Conservation (phyloP, 164 flowering plant genomes). For the Euptelea pleiosperma region DNA sequence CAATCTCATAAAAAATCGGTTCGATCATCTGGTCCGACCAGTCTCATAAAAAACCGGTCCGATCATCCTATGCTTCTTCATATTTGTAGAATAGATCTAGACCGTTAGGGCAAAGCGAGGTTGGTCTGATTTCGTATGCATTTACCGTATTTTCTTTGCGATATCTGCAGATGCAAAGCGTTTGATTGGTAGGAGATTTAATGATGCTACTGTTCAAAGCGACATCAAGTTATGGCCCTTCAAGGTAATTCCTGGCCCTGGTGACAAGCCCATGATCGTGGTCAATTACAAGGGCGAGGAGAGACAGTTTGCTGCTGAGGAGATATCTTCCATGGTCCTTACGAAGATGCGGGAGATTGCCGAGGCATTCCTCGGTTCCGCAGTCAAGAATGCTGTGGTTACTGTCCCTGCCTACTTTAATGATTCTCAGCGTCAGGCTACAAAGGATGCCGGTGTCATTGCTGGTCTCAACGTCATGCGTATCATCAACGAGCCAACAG, state of each 20-base stretch:
- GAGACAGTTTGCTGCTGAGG: constrained; percentile 62
- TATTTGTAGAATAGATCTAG: no score
- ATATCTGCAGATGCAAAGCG: constrained; percentile 46
- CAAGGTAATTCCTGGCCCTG: constrained; percentile 44
- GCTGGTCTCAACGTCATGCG: constrained; percentile 66
- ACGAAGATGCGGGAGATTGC: constrained; percentile 65
- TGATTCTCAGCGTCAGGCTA: constrained; percentile 67
- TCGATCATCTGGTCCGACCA: no score
- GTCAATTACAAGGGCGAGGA: constrained; percentile 52
- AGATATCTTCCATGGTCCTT: constrained; percentile 61
- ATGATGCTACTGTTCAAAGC: constrained; percentile 42
- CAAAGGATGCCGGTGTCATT: constrained; percentile 69
- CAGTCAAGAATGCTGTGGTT: constrained; percentile 60
- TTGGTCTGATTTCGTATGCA: no score
- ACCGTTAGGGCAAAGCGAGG: no score
- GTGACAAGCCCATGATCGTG: constrained; percentile 49
- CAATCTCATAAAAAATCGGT: no score
- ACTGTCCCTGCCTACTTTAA: constrained; percentile 68
- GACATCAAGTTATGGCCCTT: constrained; percentile 59
- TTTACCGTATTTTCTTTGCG: neutral
- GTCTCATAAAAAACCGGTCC: no score
- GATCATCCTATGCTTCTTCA: no score
- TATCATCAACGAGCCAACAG: constrained; percentile 64
- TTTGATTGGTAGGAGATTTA: constrained; percentile 47
- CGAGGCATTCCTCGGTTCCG: constrained; percentile 52